Percentiles rank a stretch among this genome's conserved stretches.
These are phyloP conservation scores for Quercus agrifolia DNA, from an alignment of 306 rosid genomes.

Conservation along the genomic window DNA sequence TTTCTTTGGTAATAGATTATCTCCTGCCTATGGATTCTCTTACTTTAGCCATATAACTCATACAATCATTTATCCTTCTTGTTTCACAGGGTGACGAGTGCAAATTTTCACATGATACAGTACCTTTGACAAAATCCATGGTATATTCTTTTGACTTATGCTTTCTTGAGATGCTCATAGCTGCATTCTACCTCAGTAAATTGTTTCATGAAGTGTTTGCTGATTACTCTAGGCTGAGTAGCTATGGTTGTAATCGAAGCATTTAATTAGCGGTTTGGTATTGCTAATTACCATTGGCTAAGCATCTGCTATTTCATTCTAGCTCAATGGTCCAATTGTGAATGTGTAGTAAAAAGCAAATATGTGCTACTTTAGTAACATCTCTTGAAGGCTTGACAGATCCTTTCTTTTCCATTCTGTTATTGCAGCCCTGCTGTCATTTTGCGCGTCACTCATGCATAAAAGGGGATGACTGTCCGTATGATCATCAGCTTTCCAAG, in stretches of 20 bases:
- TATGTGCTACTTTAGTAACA: neutral
- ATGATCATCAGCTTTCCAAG: constrained; percentile 77
- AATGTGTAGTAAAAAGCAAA: neutral
- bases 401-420: constrained; percentile 16
- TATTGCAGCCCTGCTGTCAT: constrained; percentile 72
- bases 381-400: neutral
- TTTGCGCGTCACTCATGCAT: constrained; percentile 75
- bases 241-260: neutral
- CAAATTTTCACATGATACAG: constrained; percentile 73
- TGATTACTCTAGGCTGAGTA: neutral
- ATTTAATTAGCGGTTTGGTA: neutral
- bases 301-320: neutral
- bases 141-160: constrained; percentile 33
- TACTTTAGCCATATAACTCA: neutral
- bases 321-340: neutral
- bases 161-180: neutral
- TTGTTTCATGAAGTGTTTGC: neutral
- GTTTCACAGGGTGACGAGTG: constrained; percentile 79
- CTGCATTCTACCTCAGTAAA: neutral
- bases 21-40: constrained; percentile 9
- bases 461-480: constrained; percentile 93
- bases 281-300: neutral
- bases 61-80: constrained; percentile 2
- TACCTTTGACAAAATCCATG: constrained; percentile 70
- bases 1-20: neutral